Evolutionary conservation across 2,329 filamentous ascomycete species (phyloP), one percentile per base, ranked within the genome.

Genomic region (Claviceps monticola): DNA sequence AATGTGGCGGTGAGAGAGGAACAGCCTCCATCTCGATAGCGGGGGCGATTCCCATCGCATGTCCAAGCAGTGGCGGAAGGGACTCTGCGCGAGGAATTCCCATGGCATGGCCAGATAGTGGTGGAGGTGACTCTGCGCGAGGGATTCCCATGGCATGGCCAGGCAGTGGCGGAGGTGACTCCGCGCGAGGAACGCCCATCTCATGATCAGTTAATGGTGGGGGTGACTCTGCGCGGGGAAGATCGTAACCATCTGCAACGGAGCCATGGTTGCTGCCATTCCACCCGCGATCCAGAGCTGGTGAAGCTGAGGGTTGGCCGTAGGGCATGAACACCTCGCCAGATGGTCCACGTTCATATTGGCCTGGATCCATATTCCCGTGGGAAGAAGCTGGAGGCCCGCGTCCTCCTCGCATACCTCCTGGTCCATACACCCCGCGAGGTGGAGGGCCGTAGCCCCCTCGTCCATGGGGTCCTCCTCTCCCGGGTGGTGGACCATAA

Each of bases 21-120:
- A 72, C 75, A 37, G 83, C 82, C 63, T 90, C 84, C 86, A 94
- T 90, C 64, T 93, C 88, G 50, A 89, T 78, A 2, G 84, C 81
- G 61, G 84, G 83, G 9, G 82, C 82, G 2, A 42, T 19, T 38
- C 65, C 58, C 53, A 69, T 61, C 41, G 71, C 66, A 46, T 68
- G 62, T 39, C 69, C 72, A 2, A 76, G 73, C 19, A 83, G 64
- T 5, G 82, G 82, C 16, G 83, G 81, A 8, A 80, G 80, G 1
- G 80, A 82, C 58, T 82, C 80, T 8, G 79, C 82, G 56, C 80
- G 73, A 2, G 80, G 78, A 21, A 42, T 65, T 37, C 65, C 58
- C 53, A 69, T 62, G 39, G 71, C 66, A 46, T 68, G 62, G 37
- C 69, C 72, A 3, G 76, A 73, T 17, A 83, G 64, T 6, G 82